phyloP scores from a whole-genome alignment of 495 filamentous ascomycete species.

The Penicillium manginii region DNA sequence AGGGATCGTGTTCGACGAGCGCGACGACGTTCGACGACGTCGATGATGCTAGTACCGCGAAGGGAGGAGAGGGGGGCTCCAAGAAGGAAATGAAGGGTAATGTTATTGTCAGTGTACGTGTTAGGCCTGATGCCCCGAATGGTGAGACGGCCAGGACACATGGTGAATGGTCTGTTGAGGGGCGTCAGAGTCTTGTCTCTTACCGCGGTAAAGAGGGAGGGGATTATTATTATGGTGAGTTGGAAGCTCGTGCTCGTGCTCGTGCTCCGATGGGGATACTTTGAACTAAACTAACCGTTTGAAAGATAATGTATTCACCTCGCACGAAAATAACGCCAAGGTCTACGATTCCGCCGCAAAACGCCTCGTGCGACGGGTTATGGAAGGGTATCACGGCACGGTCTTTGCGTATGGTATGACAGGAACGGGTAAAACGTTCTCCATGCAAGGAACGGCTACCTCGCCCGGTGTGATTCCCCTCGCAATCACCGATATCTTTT shows the following conservation, averaged over 20 bases:
- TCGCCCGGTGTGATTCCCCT: constrained; percentile 97
- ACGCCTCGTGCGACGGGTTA: constrained; percentile 90
- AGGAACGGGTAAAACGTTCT: constrained; percentile 97
- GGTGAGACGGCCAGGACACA: constrained; percentile 65
- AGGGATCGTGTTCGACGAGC: constrained; percentile 88
- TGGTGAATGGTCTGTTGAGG: constrained; percentile 92
- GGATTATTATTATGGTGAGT: constrained; percentile 88
- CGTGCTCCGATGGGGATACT: not conserved
- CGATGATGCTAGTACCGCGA: constrained; percentile 41
- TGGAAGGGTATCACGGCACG: constrained; percentile 98
- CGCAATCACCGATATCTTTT: constrained; percentile 98
- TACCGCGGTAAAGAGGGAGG: constrained; percentile 89
- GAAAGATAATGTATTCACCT: constrained; percentile 91
- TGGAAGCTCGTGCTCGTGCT: not conserved
- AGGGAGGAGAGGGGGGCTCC: constrained; percentile 26
- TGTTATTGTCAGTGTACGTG: constrained; percentile 92
- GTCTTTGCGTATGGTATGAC: constrained; percentile 99
- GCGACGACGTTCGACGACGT: constrained; percentile 82
- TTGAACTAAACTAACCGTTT: not conserved
- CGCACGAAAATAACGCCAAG: constrained; percentile 87
- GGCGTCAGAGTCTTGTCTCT: constrained; percentile 76
- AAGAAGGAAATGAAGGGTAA: constrained; percentile 84
- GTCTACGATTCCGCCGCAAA: constrained; percentile 95
- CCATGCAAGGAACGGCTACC: constrained; percentile 97
- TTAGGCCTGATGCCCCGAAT: constrained; percentile 74